Conservation (phyloP, 164 flowering plant genomes). For the Santalum album region DNA sequence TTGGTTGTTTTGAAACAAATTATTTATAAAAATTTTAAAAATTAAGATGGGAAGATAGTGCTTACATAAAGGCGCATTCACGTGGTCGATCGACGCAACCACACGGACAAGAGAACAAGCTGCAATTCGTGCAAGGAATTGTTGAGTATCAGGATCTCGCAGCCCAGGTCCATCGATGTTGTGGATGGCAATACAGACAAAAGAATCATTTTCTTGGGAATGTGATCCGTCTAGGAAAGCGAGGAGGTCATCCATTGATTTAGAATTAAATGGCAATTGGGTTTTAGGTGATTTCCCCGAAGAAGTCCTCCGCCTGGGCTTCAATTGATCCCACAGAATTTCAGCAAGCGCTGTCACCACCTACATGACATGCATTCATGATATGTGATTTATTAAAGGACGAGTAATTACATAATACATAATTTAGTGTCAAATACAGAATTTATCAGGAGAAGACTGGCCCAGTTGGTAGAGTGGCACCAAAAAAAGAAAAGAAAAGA, state of each 20-base stretch:
- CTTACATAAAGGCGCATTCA: conserved; percentile 90
- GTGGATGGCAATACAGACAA: conserved; percentile 62
- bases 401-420: background rate
- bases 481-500: too few relatives aligned
- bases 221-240: conserved; percentile 53
- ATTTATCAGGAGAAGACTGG: too few relatives aligned
- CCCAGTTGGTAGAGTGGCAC: too few relatives aligned
- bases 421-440: too few relatives aligned
- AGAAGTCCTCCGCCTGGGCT: conserved; percentile 28
- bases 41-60: background rate
- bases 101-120: conserved; percentile 72
- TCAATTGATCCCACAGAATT: conserved; percentile 59
- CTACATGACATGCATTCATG: conserved; percentile 24
- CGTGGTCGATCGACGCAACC: conserved; percentile 87
- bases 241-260: conserved; percentile 74
- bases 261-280: conserved; percentile 58
- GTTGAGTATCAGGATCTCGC: conserved; percentile 83
- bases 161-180: conserved; percentile 95
- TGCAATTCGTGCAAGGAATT: conserved; percentile 70
- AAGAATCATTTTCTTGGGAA: conserved; percentile 38
- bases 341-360: conserved; percentile 64
- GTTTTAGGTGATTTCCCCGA: conserved; percentile 27
- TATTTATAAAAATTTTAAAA: background rate
- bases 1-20: too few relatives aligned
- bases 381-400: background rate